Conservation (phyloP, 2,329 filamentous ascomycete genomes). For the Trichothecium roseum region DNA sequence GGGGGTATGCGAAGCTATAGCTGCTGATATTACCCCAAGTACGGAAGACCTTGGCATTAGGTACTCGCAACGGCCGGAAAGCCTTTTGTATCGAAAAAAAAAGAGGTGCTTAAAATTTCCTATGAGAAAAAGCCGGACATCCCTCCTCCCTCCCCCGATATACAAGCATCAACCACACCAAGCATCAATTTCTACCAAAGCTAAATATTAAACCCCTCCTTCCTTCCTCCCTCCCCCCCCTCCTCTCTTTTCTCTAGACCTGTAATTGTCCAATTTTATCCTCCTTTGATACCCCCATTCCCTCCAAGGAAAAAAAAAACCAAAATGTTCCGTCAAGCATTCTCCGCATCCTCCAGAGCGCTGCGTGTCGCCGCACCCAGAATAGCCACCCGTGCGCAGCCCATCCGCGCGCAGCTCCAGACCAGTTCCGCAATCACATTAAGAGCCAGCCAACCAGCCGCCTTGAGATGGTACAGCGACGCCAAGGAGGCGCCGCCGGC, state of each 20-base stretch:
- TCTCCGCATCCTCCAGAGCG: constrained; percentile 31
- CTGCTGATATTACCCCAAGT: too few relatives aligned
- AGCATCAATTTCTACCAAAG: background rate
- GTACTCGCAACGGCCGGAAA: background rate
- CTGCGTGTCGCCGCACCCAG: constrained; percentile 30
- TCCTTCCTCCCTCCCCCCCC: constrained; percentile 1
- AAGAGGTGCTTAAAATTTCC: background rate
- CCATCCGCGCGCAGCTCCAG: constrained; percentile 26
- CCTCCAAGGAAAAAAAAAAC: too few relatives aligned
- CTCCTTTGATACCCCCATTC: too few relatives aligned
- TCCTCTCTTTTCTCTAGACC: too few relatives aligned
- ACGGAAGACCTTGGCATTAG: too few relatives aligned
- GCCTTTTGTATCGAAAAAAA: background rate
- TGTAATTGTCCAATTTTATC: too few relatives aligned
- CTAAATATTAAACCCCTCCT: background rate
- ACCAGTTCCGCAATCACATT: constrained; percentile 23
- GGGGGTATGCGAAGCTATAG: too few relatives aligned
- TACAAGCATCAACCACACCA: background rate
- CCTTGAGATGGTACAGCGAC: constrained; percentile 39
- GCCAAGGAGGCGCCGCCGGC: constrained; percentile 23
- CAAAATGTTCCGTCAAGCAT: constrained; percentile 39
- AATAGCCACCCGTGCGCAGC: constrained; percentile 21
- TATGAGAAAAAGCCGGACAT: background rate
- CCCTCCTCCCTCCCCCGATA: background rate
- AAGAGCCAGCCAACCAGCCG: constrained; percentile 23